Base-by-base conservation (phyloP, 2,329 filamentous ascomycete genomes). In the Massarina eburnea region DNA sequence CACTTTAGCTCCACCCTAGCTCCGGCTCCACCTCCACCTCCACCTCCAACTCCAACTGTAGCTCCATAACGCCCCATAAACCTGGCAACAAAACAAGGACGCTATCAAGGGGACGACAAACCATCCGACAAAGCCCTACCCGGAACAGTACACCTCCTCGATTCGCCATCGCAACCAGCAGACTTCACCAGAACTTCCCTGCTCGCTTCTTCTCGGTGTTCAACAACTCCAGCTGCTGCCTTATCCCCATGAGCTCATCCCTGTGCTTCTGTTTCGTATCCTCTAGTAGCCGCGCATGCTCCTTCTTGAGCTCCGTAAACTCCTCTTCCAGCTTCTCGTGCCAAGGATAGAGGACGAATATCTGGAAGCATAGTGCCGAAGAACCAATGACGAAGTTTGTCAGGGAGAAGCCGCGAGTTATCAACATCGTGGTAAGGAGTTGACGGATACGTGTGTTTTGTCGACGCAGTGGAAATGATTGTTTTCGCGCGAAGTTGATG, bases 341-440 rank as follows among this genome's bases (percentile, higher is more conserved):
- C 84, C 84, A 87, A 1, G 84, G 84, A 66, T 87, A 87, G 9
- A 88, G 73, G 30, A 88, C 84, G 55, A 82, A 83, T 39, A 86
- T 81, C 68, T 87, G 84, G 66, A 88, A 88, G 27, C 73, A 74
- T 26, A 88, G 74, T 0, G 84, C 84, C 3, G 82, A 85, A 22
- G 77, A 78, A 42, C 83, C 84, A 49, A 88, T 81, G 52, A 78
- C 61, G 61, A 88, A 87, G 71, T 88, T 85, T 49, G 81, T 83
- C 50, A 84, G 55, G 9, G 82, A 84, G 51, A 85, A 74, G 17
- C 72, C 66, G 48, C 77, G 76, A 1, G 76, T 76, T 46, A 79
- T 69, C 18, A 75, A 47, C 73, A 78, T 76, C 2, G 17, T 48
- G 19, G 32, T n/a, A n/a, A n/a, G n/a, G n/a, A n/a, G n/a, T n/a